These are phyloP conservation scores for Sporothrix pallida DNA, from an alignment of 2,329 filamentous ascomycete genomes.

Conservation along the genomic window DNA sequence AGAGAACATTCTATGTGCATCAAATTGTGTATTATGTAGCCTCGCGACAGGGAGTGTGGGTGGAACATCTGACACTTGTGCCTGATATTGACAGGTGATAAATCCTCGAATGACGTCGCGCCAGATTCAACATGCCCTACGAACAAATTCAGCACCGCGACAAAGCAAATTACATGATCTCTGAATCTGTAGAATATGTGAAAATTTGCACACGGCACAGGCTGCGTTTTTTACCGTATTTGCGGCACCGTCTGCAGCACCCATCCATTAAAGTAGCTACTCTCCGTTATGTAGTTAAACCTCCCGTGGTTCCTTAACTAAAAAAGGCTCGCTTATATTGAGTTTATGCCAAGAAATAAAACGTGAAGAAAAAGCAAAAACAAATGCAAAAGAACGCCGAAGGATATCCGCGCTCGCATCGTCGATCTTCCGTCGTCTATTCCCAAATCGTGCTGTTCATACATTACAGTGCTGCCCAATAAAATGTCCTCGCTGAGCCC, in stretches of 20 bases:
- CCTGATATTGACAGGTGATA: neutral
- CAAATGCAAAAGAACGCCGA: conserved; percentile 8
- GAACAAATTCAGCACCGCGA: too few relatives aligned
- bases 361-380: neutral
- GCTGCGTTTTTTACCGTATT: too few relatives aligned
- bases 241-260: too few relatives aligned
- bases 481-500: neutral
- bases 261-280: too few relatives aligned
- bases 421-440: neutral
- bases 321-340: conserved; percentile 20
- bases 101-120: neutral
- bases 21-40: neutral
- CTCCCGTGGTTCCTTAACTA: neutral
- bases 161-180: too few relatives aligned
- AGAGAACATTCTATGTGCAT: neutral
- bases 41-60: neutral
- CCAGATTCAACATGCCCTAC: neutral
- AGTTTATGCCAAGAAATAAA: neutral
- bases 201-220: too few relatives aligned
- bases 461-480: neutral
- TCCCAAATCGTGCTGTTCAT: neutral
- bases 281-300: neutral
- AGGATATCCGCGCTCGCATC: conserved; percentile 4
- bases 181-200: too few relatives aligned
- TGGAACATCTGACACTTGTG: conserved; percentile 13